Percentiles rank a stretch among this genome's conserved stretches.
These are phyloP conservation scores for Dendrostoma leiphaemia DNA, from an alignment of 2,329 filamentous ascomycete genomes.

Conservation along the genomic window DNA sequence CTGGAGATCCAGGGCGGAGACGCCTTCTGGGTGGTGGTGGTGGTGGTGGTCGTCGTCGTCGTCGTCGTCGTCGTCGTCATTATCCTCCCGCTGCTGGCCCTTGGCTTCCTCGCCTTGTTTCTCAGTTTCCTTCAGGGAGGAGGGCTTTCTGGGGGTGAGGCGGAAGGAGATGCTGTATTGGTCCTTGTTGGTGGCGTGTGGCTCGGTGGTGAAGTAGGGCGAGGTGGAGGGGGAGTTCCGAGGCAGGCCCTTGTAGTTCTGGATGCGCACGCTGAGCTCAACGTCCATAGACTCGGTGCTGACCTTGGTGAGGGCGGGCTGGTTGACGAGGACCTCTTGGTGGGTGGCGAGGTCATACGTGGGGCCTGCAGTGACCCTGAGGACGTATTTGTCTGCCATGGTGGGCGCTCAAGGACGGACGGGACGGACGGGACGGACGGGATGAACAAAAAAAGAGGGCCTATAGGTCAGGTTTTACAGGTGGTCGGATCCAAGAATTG, in stretches of 20 bases:
- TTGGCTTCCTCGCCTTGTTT: no score
- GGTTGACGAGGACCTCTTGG: constrained; percentile 73
- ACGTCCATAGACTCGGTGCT: constrained; percentile 62
- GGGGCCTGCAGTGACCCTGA: constrained; percentile 79
- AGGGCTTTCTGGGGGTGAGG: constrained; percentile 65
- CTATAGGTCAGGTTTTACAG: no score
- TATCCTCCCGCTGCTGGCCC: constrained; percentile 12
- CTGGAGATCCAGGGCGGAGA: constrained; percentile 71
- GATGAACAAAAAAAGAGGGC: no score
- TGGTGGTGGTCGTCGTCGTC: constrained; percentile 18
- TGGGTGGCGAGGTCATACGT: constrained; percentile 74
- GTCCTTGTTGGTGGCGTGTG: constrained; percentile 66
- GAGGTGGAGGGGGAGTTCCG: constrained; percentile 65
- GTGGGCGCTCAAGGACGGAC: background rate
- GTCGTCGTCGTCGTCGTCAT: constrained; percentile 23
- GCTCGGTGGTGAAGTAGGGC: constrained; percentile 71
- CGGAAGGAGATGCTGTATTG: constrained; percentile 82
- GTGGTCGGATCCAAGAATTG: no score
- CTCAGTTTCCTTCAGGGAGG: no score
- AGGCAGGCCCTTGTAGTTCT: constrained; percentile 68
- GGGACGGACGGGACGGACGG: no score
- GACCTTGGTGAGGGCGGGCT: constrained; percentile 59
- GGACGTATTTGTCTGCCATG: constrained; percentile 73
- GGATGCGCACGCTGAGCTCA: constrained; percentile 72
- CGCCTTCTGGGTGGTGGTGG: constrained; percentile 37